Base-by-base conservation (phyloP, 441 rosid genomes). In the Croton setiger region DNA sequence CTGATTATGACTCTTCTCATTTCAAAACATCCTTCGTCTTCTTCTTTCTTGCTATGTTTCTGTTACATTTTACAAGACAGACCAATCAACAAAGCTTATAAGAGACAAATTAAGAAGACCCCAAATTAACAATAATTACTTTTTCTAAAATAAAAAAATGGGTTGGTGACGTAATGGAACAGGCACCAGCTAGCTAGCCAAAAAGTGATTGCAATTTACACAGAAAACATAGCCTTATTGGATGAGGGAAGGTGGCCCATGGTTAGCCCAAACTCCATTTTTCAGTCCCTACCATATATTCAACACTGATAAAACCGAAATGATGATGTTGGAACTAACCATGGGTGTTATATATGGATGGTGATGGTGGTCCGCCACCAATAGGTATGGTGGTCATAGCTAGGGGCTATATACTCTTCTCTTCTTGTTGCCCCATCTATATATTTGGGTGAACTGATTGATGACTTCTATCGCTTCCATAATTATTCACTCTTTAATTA, bases 271-370 rank as follows among this genome's bases (percentile, higher is more conserved):
- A 67, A 74, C 78, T 76, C 79, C 78, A 81, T 78, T 39, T 82
- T 74, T 68, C 66, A 57, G 83, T 79, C 84, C 84, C 88, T 65
- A 78, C 86, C 83, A 73, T 67, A 62, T n/a, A 27, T 27, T 72
- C 54, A 60, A 72, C 74, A 58, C 70, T 61, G 70, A 79, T 71
- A 62, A 71, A 72, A 68, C 68, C 64, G 54, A 60, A 74, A 84
- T 82, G 78, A 82, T 81, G 78, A 69, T 73, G 86, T 72, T 75
- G 78, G 76, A 71, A 69, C 71, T 54, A 69, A 69, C 62, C 64
- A 43, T 66, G 48, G 57, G 53, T 35, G 3, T 17, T 45, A 56
- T 27, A 55, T 0, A 17, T n/a, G 15, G 53, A 21, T 36, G 41
- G 66, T 58, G 66, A 21, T 36, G 41, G 66, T 58, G 66, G 77